Base-by-base conservation (phyloP, 176 grass and related monocot species). In the Oryza longistaminata region DNA sequence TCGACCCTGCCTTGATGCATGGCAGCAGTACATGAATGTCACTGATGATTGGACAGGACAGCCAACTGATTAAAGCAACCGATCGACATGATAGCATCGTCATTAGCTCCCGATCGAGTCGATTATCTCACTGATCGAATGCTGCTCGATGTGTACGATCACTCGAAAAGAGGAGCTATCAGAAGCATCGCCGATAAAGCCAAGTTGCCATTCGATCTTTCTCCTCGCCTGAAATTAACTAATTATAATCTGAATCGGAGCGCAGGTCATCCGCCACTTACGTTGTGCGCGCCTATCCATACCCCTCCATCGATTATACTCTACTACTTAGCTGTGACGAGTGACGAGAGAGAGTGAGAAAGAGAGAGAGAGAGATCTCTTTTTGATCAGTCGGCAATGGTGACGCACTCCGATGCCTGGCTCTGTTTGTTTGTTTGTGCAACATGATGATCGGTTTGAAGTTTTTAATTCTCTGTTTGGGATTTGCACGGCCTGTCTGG, bases 141-240 rank as follows among this genome's bases (percentile, higher is more conserved):
- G 7, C 55, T 22, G 9, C 19, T 61, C 21, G 19, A 61, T 61
- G 2, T 60, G 6, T 60, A 60, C 8, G 53, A 60, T 34, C 49
- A 14, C 14, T 29, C 71, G 7, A 34, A 39, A 37, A 13, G 16
- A 53, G 53, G 40, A 12, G 2, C 9, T 12, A 19, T 3, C 27
- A 25, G 9, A 17, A 45, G 24, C 68, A 64, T 45, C 16, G 6
- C 80, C 46, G 21, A 64, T 37, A 78, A 73, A 45, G 80, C 48
- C 21, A 60, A 86, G 43, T 43, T 53, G 85, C 44, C 58, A 68
- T 79, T 79, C 75, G 75, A 89, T 84, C 76, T 9, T 89, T 75
- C 26, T 85, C 62, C 46, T 21, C 17, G 6, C 66, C 50, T 70
- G 55, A 66, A n/a, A 40, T 27, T 73, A 60, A 82, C 29, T 74